phyloP scores from a whole-genome alignment of 129 eudicot genomes.

The Erigeron canadensis region DNA sequence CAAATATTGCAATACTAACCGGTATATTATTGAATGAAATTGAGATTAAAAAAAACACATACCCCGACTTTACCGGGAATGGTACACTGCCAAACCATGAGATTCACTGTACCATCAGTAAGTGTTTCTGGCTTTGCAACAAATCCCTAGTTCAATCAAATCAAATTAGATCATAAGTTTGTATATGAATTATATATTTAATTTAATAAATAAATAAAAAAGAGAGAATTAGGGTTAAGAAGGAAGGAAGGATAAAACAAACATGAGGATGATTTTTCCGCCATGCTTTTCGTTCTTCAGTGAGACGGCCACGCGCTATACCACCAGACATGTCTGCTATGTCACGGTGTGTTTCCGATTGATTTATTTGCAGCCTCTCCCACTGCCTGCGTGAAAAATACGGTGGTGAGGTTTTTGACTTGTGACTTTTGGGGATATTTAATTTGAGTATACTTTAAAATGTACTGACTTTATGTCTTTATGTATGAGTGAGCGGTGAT shows the following conservation, averaged over 20 bases:
- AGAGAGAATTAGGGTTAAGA: conserved; percentile 21
- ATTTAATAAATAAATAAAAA: background rate
- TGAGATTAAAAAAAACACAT: conserved; percentile 21
- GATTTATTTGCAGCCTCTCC: background rate
- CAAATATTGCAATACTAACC: background rate
- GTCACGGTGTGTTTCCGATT: background rate
- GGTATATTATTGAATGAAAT: background rate
- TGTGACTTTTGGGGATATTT: background rate
- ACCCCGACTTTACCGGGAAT: conserved; percentile 79
- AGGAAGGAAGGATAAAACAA: conserved; percentile 9
- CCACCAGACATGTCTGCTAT: conserved; percentile 66
- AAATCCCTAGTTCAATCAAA: conserved; percentile 53
- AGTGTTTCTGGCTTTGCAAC: conserved; percentile 84
- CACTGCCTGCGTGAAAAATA: background rate
- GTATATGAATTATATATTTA: no score
- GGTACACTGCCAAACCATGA: conserved; percentile 80
- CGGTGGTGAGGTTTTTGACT: background rate
- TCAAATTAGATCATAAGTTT: conserved; percentile 10
- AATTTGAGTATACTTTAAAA: background rate
- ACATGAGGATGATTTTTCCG: conserved; percentile 91
- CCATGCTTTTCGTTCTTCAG: conserved; percentile 88
- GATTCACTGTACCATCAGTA: conserved; percentile 67
- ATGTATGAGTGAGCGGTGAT: no score
- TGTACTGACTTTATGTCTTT: no score
- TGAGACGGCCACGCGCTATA: conserved; percentile 86